Evolutionary conservation across 2,329 filamentous ascomycete genomes (phyloP).

Genomic region (Hansfordia pulvinata): DNA sequence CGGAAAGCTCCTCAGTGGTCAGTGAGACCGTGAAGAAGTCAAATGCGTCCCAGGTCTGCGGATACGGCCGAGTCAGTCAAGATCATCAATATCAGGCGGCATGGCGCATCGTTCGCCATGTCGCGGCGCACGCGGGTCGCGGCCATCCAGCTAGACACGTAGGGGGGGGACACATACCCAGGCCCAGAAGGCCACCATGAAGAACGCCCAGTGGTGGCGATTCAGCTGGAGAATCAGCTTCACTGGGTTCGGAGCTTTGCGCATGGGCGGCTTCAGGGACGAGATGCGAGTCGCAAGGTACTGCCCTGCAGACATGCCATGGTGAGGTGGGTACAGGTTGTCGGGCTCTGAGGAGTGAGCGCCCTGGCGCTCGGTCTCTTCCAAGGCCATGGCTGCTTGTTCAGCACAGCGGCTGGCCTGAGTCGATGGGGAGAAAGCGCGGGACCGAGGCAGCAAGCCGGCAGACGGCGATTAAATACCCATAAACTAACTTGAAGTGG

Average conservation of each 20-base stretch:
- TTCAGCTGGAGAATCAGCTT: slow-evolving; percentile 32
- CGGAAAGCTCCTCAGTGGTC: slow-evolving; percentile 37
- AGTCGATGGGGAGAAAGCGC: background rate
- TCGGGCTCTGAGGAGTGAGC: background rate
- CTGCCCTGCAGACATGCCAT: slow-evolving; percentile 30
- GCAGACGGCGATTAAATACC: background rate
- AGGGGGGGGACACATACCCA: slow-evolving; percentile 27
- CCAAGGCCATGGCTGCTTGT: too few relatives aligned
- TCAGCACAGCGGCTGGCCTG: background rate
- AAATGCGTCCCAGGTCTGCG: slow-evolving; percentile 47
- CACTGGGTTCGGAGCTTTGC: slow-evolving; percentile 38
- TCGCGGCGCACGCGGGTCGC: too few relatives aligned
- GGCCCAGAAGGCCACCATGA: slow-evolving; percentile 38
- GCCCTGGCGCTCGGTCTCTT: background rate
- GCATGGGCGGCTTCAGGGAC: slow-evolving; percentile 42
- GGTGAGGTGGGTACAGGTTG: slow-evolving; percentile 24
- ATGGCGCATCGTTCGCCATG: too few relatives aligned
- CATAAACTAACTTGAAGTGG: too few relatives aligned
- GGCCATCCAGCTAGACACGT: too few relatives aligned
- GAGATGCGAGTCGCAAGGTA: slow-evolving; percentile 39
- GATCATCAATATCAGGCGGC: too few relatives aligned
- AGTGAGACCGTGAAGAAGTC: slow-evolving; percentile 55
- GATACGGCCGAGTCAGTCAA: background rate
- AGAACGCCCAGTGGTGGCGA: slow-evolving; percentile 39
- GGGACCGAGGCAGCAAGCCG: background rate